A percentile compares a stretch with the other conserved stretches of the same genome.
phyloP scores from a whole-genome alignment of 768 basidiomycete species.

The Auricularia cornea region DNA sequence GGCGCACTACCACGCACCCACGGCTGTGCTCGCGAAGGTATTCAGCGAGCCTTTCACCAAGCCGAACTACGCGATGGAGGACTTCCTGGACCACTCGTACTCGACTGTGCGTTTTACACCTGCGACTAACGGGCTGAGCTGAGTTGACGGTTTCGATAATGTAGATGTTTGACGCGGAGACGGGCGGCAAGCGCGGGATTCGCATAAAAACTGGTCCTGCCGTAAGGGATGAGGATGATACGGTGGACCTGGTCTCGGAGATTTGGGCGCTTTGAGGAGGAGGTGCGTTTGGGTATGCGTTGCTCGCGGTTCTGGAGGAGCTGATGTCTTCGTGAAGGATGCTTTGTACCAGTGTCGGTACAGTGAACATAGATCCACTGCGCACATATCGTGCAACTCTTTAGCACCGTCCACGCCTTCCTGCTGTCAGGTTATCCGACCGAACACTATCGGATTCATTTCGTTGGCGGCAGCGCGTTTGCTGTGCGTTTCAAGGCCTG shows the following conservation, averaged over 20 bases:
- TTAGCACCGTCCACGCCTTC: too few relatives aligned
- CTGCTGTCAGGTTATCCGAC: too few relatives aligned
- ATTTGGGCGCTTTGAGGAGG: not conserved
- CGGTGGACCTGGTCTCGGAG: not conserved
- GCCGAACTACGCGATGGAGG: constrained; percentile 81
- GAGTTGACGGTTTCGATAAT: not conserved
- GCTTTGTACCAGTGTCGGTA: too few relatives aligned
- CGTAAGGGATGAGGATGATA: not conserved
- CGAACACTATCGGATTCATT: too few relatives aligned
- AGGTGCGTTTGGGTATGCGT: not conserved
- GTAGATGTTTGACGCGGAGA: constrained; percentile 1
- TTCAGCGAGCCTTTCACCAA: constrained; percentile 91
- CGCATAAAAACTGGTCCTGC: not conserved
- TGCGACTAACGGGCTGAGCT: too few relatives aligned
- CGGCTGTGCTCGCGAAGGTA: constrained; percentile 82
- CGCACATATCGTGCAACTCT: too few relatives aligned
- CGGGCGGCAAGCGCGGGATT: not conserved
- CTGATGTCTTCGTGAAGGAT: too few relatives aligned
- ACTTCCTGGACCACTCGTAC: constrained; percentile 93
- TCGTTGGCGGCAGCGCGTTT: too few relatives aligned
- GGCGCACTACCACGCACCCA: constrained; percentile 75
- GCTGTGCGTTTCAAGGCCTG: too few relatives aligned
- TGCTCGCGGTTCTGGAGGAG: not conserved
- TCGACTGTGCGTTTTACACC: constrained; percentile 48
- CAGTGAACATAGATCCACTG: too few relatives aligned